Evolutionary conservation across 371 early-diverging fungal genomes (phyloP).

Genomic region (Umbelopsis sp.): DNA sequence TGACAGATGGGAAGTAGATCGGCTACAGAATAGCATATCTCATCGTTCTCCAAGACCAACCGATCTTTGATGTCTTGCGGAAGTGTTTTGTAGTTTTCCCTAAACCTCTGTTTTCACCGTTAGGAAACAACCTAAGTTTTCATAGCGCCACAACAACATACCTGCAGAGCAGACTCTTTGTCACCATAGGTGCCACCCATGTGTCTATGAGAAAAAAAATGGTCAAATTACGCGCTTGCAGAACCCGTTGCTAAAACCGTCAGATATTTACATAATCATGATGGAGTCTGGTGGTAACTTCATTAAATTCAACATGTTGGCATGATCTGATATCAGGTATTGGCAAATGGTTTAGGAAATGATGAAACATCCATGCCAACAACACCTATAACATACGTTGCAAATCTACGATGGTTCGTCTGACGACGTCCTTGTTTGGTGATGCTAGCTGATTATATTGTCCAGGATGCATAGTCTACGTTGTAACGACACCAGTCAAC

Average conservation of each 20-base stretch:
- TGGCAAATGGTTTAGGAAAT: background rate
- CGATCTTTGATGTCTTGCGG: constrained; percentile 39
- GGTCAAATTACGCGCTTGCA: too few relatives aligned
- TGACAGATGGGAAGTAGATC: constrained; percentile 52
- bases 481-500: background rate
- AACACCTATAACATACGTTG: constrained; percentile 23
- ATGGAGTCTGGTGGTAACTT: constrained; percentile 44
- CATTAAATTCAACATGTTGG: constrained; percentile 51
- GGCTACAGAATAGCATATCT: constrained; percentile 46
- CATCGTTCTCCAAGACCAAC: constrained; percentile 53
- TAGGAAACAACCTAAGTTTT: background rate
- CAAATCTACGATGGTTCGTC: constrained; percentile 42
- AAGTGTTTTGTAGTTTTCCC: constrained; percentile 36
- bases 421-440: constrained; percentile 41
- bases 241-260: too few relatives aligned
- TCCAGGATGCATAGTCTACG: constrained; percentile 52
- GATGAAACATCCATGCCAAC: background rate
- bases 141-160: background rate
- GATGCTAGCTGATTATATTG: constrained; percentile 55
- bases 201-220: constrained; percentile 29
- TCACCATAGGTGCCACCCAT: constrained; percentile 58
- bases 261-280: constrained; percentile 44
- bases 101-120: constrained; percentile 34
- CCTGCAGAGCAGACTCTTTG: constrained; percentile 35
- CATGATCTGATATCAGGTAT: constrained; percentile 37